Percentiles rank a stretch among this genome's conserved stretches.
These are phyloP conservation scores for Aspergillus tanneri DNA, from an alignment of 2,329 filamentous ascomycete species.

Conservation along the genomic window DNA sequence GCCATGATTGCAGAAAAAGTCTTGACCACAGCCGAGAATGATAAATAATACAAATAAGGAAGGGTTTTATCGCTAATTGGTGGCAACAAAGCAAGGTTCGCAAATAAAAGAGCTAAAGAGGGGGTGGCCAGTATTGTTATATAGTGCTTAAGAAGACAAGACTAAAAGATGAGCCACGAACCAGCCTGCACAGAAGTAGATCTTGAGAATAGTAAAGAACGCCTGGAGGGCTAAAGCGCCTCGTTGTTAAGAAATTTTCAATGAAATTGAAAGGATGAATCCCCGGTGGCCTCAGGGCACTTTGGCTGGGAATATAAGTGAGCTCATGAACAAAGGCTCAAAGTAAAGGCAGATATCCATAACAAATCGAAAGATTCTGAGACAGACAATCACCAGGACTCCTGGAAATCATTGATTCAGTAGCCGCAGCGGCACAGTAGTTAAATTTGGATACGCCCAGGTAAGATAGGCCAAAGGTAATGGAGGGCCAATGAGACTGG, in stretches of 20 bases:
- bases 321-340: conserved; percentile 4
- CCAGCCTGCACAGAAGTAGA: conserved; percentile 20
- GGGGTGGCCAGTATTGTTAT: conserved; percentile 4
- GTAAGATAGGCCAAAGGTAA: background rate
- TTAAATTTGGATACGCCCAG: conserved; percentile 21
- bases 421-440: conserved; percentile 21
- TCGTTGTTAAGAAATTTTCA: background rate
- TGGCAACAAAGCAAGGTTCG: conserved; percentile 9
- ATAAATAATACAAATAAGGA: conserved; percentile 1
- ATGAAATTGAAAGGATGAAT: background rate
- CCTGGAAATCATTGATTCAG: conserved; percentile 21
- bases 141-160: conserved; percentile 8
- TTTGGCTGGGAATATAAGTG: background rate
- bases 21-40: too few relatives aligned
- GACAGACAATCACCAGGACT: conserved; percentile 11
- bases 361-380: conserved; percentile 15
- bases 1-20: conserved; percentile 25
- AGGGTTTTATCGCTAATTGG: conserved; percentile 3
- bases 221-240: background rate
- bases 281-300: conserved; percentile 3
- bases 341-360: conserved; percentile 11
- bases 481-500: conserved; percentile 20
- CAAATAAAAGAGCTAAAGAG: conserved; percentile 2
- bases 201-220: conserved; percentile 4
- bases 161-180: conserved; percentile 15